A percentile compares a stretch with the other conserved stretches of the same genome.
Evolutionary conservation across 106 monocot genomes (phyloP).

Genomic region (Allium sativum): DNA sequence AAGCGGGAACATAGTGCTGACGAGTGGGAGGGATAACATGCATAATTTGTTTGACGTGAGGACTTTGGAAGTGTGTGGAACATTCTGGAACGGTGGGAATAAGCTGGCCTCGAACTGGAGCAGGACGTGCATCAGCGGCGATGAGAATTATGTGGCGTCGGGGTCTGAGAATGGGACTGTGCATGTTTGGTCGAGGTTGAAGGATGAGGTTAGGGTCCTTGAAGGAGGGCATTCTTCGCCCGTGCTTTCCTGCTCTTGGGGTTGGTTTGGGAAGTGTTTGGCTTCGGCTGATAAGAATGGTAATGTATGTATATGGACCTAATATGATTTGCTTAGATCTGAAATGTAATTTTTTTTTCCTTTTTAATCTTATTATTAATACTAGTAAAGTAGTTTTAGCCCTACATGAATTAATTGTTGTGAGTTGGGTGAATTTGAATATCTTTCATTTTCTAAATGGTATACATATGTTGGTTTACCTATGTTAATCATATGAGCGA

Average conservation of each 20-base stretch:
- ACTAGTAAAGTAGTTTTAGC: too few species aligned
- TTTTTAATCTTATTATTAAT: too few species aligned
- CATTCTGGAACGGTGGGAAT: slow-evolving; percentile 46
- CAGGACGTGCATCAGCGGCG: slow-evolving; percentile 70
- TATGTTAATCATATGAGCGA: too few species aligned
- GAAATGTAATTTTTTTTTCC: background rate
- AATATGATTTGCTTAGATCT: slow-evolving; percentile 6
- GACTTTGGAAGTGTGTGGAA: slow-evolving; percentile 64
- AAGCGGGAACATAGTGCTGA: slow-evolving; percentile 51
- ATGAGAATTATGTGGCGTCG: slow-evolving; percentile 60
- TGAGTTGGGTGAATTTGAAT: too few species aligned
- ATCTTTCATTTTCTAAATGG: too few species aligned
- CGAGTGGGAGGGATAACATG: slow-evolving; percentile 84
- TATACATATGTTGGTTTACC: too few species aligned
- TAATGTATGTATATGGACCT: slow-evolving; percentile 70
- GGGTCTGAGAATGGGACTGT: slow-evolving; percentile 76
- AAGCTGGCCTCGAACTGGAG: slow-evolving; percentile 70
- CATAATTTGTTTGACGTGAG: slow-evolving; percentile 83
- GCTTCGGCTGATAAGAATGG: slow-evolving; percentile 81
- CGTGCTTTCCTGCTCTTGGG: slow-evolving; percentile 71
- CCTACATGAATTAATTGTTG: too few species aligned
- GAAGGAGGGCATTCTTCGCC: slow-evolving; percentile 59
- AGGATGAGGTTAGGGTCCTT: slow-evolving; percentile 31
- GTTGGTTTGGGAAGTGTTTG: slow-evolving; percentile 38
- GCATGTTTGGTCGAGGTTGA: slow-evolving; percentile 66